Evolutionary conservation across 1,284 basidiomycete species (phyloP).

Genomic region (Acaromyces ingoldii): DNA sequence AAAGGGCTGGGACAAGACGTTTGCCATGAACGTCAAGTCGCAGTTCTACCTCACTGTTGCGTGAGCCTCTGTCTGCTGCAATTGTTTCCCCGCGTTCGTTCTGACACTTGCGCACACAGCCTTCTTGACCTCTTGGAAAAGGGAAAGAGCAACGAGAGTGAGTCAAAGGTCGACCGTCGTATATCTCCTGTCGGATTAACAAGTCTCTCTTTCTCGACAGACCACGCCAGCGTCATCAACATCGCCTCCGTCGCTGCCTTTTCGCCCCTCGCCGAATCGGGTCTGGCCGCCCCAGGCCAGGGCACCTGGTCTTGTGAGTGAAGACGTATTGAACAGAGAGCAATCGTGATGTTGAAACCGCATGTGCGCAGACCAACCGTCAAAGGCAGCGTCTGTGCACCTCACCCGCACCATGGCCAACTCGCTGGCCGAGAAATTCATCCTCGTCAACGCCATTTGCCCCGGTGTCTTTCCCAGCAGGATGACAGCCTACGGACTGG

Average conservation of each 20-base stretch:
- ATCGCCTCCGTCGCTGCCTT: slow-evolving; percentile 71
- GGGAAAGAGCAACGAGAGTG: slow-evolving; percentile 33
- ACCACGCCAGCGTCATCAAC: slow-evolving; percentile 64
- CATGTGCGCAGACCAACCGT: slow-evolving; percentile 54
- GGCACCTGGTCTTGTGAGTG: slow-evolving; percentile 77
- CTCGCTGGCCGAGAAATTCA: slow-evolving; percentile 59
- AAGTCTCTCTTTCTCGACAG: slow-evolving; percentile 59
- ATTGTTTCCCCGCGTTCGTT: neutral
- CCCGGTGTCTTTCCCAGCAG: slow-evolving; percentile 72
- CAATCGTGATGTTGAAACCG: neutral
- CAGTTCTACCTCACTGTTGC: slow-evolving; percentile 51
- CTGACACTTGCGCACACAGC: neutral
- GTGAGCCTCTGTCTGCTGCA: slow-evolving; percentile 10
- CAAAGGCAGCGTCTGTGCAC: slow-evolving; percentile 71
- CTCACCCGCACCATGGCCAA: slow-evolving; percentile 70
- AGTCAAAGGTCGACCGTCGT: neutral
- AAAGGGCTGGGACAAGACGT: slow-evolving; percentile 66
- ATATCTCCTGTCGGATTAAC: neutral
- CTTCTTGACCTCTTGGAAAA: slow-evolving; percentile 41
- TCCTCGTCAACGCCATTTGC: slow-evolving; percentile 71
- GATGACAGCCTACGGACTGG: slow-evolving; percentile 75
- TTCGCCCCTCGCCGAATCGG: slow-evolving; percentile 56
- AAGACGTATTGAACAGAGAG: neutral
- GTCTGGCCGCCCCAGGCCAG: slow-evolving; percentile 59
- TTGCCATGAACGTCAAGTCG: slow-evolving; percentile 47